Base-by-base conservation (phyloP, 2,329 filamentous ascomycete genomes). In the Verticillium albo-atrum region DNA sequence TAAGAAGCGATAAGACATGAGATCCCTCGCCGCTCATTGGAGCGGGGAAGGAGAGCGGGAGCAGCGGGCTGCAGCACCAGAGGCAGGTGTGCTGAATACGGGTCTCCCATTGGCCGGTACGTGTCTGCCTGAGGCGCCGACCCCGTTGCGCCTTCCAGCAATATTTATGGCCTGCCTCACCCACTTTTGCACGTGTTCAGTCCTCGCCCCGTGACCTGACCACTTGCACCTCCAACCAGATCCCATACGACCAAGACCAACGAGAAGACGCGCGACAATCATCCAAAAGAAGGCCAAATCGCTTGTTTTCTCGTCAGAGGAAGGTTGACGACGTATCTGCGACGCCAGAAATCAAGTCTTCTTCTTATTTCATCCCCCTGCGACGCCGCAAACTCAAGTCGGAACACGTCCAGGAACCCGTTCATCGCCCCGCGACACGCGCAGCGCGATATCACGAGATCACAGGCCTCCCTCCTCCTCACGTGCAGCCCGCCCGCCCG, bases 391-490 rank as follows among this genome's bases (percentile, higher is more conserved):
- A 52, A 30, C 12, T 30, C 54, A 25, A 5, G n/a, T 47, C 42
- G 20, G 20, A 47, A 23, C 42, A 47, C 42, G 6, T 12, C n/a
- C 42, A n/a, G 9, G 7, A 47, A 47, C 7, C 42, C 42, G 42
- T 12, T 20, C 42, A 47, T 23, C 42, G n/a, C 20, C n/a, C n/a
- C 42, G 42, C 42, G 42, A 56, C 57, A 60, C 57, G 64, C 65
- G 65, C 60, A 63, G 67, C 75, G 75, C 76, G 75, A 78, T 76
- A 79, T 79, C 76, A 79, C 77, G 76, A 79, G 76, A 75, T 78
- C 72, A 70, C 75, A 63, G 60, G 56, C 56, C 58, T 54, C 60
- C 56, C 58, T 59, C 32, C 32, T 54, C 30, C 56, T 58, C 75
- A 78, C 75, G 75, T 77, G 75, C 77, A 73, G 68, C 66, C 66